Conservation (phyloP, 192 early-diverging fungal genomes). For the Gonapodya prolifera region DNA sequence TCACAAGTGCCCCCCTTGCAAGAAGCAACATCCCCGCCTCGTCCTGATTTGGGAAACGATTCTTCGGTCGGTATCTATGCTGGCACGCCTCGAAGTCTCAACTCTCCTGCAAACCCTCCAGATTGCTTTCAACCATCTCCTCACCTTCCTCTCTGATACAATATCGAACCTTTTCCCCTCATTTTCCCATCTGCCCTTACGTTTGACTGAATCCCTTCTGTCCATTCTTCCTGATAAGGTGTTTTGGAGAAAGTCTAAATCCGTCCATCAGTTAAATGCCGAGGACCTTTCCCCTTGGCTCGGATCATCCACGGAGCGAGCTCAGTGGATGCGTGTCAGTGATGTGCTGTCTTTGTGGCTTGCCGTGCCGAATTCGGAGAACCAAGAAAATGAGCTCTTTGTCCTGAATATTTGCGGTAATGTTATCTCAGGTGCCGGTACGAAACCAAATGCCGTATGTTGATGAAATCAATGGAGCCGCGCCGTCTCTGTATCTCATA, state of each 20-base stretch:
- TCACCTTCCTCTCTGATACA: neutral
- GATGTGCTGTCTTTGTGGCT: neutral
- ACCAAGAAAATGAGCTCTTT: neutral
- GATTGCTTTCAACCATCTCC: neutral
- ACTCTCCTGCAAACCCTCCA: neutral
- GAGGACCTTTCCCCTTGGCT: neutral
- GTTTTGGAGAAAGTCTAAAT: neutral
- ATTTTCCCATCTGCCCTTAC: neutral
- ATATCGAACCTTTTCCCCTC: neutral
- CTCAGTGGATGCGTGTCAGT: neutral
- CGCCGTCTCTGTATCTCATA: neutral
- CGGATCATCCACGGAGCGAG: neutral
- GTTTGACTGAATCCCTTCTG: neutral
- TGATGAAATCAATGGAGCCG: neutral
- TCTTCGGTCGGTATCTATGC: neutral
- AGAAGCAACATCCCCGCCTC: neutral
- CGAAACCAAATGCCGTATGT: neutral
- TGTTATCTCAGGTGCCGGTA: neutral
- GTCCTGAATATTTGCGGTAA: neutral
- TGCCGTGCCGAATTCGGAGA: neutral
- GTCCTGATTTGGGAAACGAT: neutral
- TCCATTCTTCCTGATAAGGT: neutral
- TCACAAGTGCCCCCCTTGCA: too few relatives aligned
- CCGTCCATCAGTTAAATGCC: neutral
- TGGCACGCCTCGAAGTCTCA: neutral